Evolutionary conservation across 768 basidiomycete genomes (phyloP).

Genomic region (Psilocybe tampanensis): DNA sequence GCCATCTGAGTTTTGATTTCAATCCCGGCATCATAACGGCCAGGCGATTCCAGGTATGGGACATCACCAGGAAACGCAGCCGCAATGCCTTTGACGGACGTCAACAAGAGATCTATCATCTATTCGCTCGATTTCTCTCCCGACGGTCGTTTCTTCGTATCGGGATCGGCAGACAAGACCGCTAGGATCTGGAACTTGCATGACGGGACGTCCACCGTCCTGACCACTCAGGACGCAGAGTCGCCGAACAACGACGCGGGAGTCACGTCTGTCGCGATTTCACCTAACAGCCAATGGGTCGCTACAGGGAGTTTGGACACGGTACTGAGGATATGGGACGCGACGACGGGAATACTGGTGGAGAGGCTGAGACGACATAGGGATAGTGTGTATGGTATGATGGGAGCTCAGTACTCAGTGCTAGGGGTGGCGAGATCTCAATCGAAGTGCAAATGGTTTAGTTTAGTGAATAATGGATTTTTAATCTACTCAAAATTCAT

Average conservation of each 20-base stretch:
- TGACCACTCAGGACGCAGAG: slow-evolving; percentile 57
- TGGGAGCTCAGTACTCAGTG: too few species aligned
- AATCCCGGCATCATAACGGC: too few species aligned
- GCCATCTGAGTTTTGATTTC: slow-evolving; percentile 32
- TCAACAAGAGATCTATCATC: slow-evolving; percentile 88
- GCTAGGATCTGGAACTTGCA: slow-evolving; percentile 51
- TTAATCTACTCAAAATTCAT: too few species aligned
- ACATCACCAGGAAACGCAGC: slow-evolving; percentile 79
- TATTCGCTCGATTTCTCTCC: slow-evolving; percentile 91
- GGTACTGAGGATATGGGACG: slow-evolving; percentile 82
- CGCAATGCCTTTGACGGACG: slow-evolving; percentile 85
- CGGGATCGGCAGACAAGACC: slow-evolving; percentile 77
- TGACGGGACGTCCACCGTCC: slow-evolving; percentile 39
- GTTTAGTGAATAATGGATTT: too few species aligned
- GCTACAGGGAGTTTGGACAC: slow-evolving; percentile 75
- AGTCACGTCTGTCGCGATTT: slow-evolving; percentile 74
- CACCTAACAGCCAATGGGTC: slow-evolving; percentile 69
- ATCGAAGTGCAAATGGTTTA: too few species aligned
- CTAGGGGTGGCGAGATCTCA: too few species aligned
- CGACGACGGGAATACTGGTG: slow-evolving; percentile 62
- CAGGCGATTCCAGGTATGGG: slow-evolving; percentile 87
- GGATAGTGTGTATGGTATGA: slow-evolving; percentile 89
- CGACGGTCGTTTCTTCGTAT: slow-evolving; percentile 86
- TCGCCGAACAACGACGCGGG: slow-evolving; percentile 31
- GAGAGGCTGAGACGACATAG: slow-evolving; percentile 77